Evolutionary conservation across 768 basidiomycete genomes (phyloP), one percentile per base, ranked within the genome.

Genomic region (Mycena polygramma): DNA sequence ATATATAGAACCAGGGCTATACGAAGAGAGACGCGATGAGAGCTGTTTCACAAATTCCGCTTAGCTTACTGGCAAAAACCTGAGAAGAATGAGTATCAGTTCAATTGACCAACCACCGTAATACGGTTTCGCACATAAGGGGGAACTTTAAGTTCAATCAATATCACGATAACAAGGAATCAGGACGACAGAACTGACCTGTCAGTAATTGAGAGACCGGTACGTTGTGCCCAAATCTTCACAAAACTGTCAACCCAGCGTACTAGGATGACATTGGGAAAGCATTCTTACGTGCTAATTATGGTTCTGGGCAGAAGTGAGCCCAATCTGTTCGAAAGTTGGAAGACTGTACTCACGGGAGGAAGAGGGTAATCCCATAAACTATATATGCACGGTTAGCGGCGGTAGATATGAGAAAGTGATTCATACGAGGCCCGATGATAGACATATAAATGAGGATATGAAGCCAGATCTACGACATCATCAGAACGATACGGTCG

Each of bases 181-280:
- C 30, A 30, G 30, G 30, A 30, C 3, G 30, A 30, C 30, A 30
- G 30, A 30, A 6, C 30, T 30, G 6, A 30, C 30, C 30, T 0
- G 91, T 91, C 43, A 93, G 84, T 4, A 93, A 81, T 73, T 92
- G 91, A 65, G 87, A 89, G 59, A 90, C 81, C 0, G 90, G 79
- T 4, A 86, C 78, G 8, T 84, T 76, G 75, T 88, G 87, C 1
- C 91, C 91, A 63, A 92, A 92, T 35, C 90, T 90, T 58, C 14
- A 60, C 19, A 59, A 30, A 30, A 30, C 30, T 30, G 30, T 19
- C 0, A 30, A 14, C 19, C 24, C 51, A 22, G 57, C 39, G 67
- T 20, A 69, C 59, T 19, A 22, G 22, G n/a, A 41, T 52, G 26
- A n/a, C 30, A 30, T 30, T 59, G 55, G 9, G 8, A 52, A 39